A percentile compares a stretch with the other conserved stretches of the same genome.
Conservation (phyloP, 2,329 filamentous ascomycete genomes). For the Orbilia quercus region DNA sequence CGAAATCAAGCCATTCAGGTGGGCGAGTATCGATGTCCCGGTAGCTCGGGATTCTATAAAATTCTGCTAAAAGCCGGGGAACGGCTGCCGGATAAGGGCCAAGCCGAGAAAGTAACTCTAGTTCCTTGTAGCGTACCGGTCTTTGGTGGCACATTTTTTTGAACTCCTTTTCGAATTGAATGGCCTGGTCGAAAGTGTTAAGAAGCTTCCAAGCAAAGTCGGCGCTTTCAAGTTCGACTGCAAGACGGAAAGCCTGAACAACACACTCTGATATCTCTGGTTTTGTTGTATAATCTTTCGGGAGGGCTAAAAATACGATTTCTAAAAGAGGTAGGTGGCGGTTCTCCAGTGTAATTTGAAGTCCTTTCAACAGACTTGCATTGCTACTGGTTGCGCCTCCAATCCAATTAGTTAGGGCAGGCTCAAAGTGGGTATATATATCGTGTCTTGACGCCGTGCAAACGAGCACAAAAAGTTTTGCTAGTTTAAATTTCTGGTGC, state of each 20-base stretch:
- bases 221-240: background rate
- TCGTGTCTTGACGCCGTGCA: background rate
- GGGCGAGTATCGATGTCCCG: background rate
- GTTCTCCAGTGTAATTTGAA: constrained; percentile 1
- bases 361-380: constrained; percentile 3
- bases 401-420: background rate
- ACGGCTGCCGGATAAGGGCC: constrained; percentile 16
- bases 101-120: background rate
- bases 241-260: background rate
- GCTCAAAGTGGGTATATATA: background rate
- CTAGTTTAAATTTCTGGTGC: constrained; percentile 9
- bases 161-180: background rate
- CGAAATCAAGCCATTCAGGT: too few relatives aligned
- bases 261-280: background rate
- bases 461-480: constrained; percentile 17
- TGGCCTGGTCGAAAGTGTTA: background rate
- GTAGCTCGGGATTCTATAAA: background rate
- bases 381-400: background rate
- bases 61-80: constrained; percentile 1
- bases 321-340: background rate
- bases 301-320: background rate
- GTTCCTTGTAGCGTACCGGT: background rate
- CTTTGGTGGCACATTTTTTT: background rate
- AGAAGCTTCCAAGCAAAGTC: background rate
- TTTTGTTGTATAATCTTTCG: background rate